Evolutionary conservation across 2,329 filamentous ascomycete species (phyloP).

Genomic region (Fusarium pseudograminearum): DNA sequence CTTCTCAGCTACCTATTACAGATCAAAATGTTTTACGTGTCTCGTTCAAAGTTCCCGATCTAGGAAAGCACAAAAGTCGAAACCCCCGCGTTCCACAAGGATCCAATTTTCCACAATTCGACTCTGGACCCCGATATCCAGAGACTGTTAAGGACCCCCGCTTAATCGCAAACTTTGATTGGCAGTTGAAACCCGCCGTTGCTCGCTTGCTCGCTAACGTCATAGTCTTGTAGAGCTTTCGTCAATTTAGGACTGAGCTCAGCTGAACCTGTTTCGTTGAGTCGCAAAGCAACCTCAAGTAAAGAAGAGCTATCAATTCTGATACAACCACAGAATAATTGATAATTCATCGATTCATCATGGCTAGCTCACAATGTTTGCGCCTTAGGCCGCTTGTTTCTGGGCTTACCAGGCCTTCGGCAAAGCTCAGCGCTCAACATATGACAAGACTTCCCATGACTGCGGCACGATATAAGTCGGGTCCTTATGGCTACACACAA

Average conservation of each 20-base stretch:
- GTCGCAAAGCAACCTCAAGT: slow-evolving; percentile 7
- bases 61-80: slow-evolving; percentile 9
- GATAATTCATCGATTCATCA: slow-evolving; percentile 14
- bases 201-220: slow-evolving; percentile 26
- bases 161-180: slow-evolving; percentile 34
- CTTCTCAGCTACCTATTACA: not conserved
- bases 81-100: slow-evolving; percentile 35
- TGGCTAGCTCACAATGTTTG: slow-evolving; percentile 45
- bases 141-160: slow-evolving; percentile 9
- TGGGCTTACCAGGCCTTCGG: slow-evolving; percentile 39
- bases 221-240: slow-evolving; percentile 39
- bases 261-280: slow-evolving; percentile 19
- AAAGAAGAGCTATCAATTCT: slow-evolving; percentile 2
- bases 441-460: slow-evolving; percentile 41
- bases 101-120: slow-evolving; percentile 32
- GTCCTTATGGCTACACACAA: slow-evolving; percentile 84
- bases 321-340: not conserved
- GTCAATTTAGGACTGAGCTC: slow-evolving; percentile 24
- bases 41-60: slow-evolving; percentile 32
- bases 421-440: slow-evolving; percentile 30
- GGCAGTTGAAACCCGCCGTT: not conserved
- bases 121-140: slow-evolving; percentile 20
- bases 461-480: slow-evolving; percentile 64
- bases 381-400: slow-evolving; percentile 40
- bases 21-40: slow-evolving; percentile 21